A percentile compares a stretch with the other conserved stretches of the same genome.
phyloP scores from a whole-genome alignment of 495 filamentous ascomycete genomes.

The Aspergillus campestris region DNA sequence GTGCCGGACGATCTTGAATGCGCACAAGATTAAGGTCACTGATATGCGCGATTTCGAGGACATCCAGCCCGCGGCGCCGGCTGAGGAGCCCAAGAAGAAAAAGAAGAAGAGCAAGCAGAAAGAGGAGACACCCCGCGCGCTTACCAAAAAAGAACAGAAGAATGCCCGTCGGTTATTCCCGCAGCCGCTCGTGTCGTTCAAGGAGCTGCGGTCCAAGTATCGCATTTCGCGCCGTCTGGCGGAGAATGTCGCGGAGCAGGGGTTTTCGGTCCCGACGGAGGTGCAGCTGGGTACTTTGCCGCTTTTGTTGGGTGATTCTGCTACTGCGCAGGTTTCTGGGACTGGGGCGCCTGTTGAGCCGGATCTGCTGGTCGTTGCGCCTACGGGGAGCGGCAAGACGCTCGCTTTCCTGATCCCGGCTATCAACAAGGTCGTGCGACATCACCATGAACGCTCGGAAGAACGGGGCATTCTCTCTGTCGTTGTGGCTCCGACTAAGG shows the following conservation, averaged over 20 bases:
- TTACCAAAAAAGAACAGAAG: constrained; percentile 47
- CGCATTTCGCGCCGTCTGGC: constrained; percentile 60
- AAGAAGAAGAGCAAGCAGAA: constrained; percentile 43
- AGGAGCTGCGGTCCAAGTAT: constrained; percentile 59
- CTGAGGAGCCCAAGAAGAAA: constrained; percentile 46
- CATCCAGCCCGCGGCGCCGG: constrained; percentile 23
- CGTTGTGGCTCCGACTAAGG: constrained; percentile 84
- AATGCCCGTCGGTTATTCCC: constrained; percentile 52
- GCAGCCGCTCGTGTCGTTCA: constrained; percentile 71
- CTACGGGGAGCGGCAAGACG: constrained; percentile 97
- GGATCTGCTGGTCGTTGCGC: constrained; percentile 80
- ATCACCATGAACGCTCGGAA: constrained; percentile 35
- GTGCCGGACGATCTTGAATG: constrained; percentile 62
- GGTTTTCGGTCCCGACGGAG: constrained; percentile 81
- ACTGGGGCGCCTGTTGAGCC: constrained; percentile 25
- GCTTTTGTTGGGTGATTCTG: constrained; percentile 49
- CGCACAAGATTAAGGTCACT: constrained; percentile 82
- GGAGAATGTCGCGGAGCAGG: constrained; percentile 74
- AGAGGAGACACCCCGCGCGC: constrained; percentile 23
- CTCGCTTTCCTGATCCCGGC: constrained; percentile 83
- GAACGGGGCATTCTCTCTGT: constrained; percentile 52
- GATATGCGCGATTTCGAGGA: constrained; percentile 46
- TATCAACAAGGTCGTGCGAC: constrained; percentile 60
- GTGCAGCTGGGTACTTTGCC: constrained; percentile 86
- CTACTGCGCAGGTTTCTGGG: constrained; percentile 12